Conservation (phyloP, 495 filamentous ascomycete species). For the Hypomontagnella submonticulosa region DNA sequence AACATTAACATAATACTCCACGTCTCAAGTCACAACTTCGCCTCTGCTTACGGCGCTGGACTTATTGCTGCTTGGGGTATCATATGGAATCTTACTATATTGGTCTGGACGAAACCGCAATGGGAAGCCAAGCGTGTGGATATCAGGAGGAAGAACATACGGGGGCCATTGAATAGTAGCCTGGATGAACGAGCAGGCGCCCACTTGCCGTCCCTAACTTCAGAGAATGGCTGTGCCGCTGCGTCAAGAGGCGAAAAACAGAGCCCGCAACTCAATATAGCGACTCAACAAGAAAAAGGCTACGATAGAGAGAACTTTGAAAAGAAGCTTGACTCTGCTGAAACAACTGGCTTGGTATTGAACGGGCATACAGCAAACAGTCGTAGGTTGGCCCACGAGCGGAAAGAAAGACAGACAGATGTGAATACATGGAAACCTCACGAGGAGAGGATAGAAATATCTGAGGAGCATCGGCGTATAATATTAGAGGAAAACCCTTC, state of each 20-base stretch:
- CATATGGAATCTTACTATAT: slow-evolving; percentile 69
- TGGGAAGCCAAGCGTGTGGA: slow-evolving; percentile 74
- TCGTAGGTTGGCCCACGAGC: neutral
- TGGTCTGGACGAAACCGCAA: slow-evolving; percentile 74
- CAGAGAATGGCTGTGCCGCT: neutral
- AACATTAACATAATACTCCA: slow-evolving; percentile 59
- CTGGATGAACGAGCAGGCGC: neutral
- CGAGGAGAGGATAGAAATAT: neutral
- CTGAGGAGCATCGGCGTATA: slow-evolving; percentile 4
- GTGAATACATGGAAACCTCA: neutral
- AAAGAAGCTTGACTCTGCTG: neutral
- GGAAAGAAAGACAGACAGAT: neutral
- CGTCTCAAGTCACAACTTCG: slow-evolving; percentile 66
- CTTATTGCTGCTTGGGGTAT: slow-evolving; percentile 72
- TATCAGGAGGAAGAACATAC: slow-evolving; percentile 53
- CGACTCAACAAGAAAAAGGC: neutral
- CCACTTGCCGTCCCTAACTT: neutral
- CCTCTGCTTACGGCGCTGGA: slow-evolving; percentile 73
- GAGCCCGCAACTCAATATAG: neutral
- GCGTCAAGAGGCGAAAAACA: neutral
- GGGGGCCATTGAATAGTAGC: slow-evolving; percentile 34
- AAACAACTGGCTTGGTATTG: slow-evolving; percentile 17
- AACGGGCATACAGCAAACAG: slow-evolving; percentile 13
- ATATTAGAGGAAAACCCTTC: slow-evolving; percentile 10
- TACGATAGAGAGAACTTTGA: neutral